Percentiles rank a stretch among this genome's conserved stretches.
These are phyloP conservation scores for Geosmithia putterillii DNA, from an alignment of 2,329 filamentous ascomycete genomes.

Conservation along the genomic window DNA sequence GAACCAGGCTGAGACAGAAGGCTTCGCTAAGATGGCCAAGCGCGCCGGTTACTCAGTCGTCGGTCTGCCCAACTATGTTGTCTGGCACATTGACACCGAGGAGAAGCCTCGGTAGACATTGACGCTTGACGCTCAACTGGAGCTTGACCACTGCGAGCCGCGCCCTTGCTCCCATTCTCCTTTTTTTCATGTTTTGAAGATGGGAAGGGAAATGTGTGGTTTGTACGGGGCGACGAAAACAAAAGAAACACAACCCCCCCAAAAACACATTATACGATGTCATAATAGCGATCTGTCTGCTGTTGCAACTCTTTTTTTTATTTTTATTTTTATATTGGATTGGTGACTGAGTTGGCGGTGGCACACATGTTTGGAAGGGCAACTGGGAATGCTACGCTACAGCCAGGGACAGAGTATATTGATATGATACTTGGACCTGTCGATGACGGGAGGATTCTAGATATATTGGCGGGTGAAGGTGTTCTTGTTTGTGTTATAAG, in stretches of 20 bases:
- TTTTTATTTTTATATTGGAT: background rate
- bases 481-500: no score
- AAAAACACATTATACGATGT: background rate
- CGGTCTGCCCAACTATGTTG: constrained; percentile 91
- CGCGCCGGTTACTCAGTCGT: constrained; percentile 85
- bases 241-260: background rate
- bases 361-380: no score
- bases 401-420: no score
- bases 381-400: no score
- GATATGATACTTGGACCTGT: no score
- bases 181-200: no score
- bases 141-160: background rate
- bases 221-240: background rate
- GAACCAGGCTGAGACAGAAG: constrained; percentile 97
- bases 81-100: constrained; percentile 96
- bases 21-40: constrained; percentile 98
- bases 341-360: background rate
- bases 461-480: no score
- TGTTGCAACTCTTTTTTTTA: background rate
- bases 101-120: constrained; percentile 60
- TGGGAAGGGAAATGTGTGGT: background rate
- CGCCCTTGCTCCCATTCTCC: background rate
- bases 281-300: background rate
- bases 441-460: no score
- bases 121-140: no score